A percentile compares a stretch with the other conserved stretches of the same genome.
These are phyloP conservation scores for Cornus florida DNA, from an alignment of 148 eudicot genomes.

Conservation along the genomic window DNA sequence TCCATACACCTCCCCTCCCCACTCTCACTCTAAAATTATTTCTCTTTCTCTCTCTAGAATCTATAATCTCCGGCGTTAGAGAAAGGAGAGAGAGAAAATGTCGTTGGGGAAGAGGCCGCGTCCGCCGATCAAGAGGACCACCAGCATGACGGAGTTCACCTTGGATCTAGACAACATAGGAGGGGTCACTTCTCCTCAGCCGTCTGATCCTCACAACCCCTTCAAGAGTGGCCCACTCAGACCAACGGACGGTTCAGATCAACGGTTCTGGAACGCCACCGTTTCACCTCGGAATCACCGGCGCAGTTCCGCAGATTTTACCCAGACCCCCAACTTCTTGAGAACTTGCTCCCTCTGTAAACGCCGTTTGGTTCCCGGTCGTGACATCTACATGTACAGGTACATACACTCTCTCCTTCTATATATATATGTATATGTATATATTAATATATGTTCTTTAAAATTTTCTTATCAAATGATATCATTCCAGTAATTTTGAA, in stretches of 20 bases:
- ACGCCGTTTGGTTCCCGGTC: slow-evolving; percentile 54
- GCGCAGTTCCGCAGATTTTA: slow-evolving; percentile 47
- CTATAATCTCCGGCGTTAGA: not conserved
- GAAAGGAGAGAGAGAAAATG: not conserved
- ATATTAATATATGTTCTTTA: not conserved
- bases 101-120: slow-evolving; percentile 55
- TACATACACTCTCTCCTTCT: slow-evolving; percentile 16
- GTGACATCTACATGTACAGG: slow-evolving; percentile 80
- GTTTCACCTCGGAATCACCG: slow-evolving; percentile 29
- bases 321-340: slow-evolving; percentile 39
- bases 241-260: slow-evolving; percentile 1
- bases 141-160: slow-evolving; percentile 79
- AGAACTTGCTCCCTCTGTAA: slow-evolving; percentile 55
- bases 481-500: not conserved
- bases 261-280: not conserved
- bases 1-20: slow-evolving; percentile 7
- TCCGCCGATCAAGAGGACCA: slow-evolving; percentile 65
- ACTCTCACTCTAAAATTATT: not conserved
- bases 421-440: not conserved
- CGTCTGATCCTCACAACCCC: slow-evolving; percentile 14
- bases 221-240: slow-evolving; percentile 9
- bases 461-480: too few relatives aligned
- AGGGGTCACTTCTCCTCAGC: slow-evolving; percentile 9
- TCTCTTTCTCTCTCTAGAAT: not conserved
- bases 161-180: slow-evolving; percentile 30